These are phyloP conservation scores for Physocladia obscura DNA, from an alignment of 192 early-diverging fungal genomes.

Conservation along the genomic window DNA sequence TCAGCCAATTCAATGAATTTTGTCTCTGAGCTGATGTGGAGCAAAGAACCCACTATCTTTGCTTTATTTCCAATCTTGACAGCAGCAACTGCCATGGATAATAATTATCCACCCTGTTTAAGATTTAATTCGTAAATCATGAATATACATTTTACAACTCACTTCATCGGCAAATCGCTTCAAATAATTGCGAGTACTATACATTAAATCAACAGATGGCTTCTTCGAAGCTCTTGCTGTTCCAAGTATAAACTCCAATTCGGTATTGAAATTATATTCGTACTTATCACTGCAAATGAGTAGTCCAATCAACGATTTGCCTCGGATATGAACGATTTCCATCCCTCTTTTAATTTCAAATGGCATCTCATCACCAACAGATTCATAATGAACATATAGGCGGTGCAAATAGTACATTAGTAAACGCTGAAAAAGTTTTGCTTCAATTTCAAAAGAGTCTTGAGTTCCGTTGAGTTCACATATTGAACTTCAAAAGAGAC, in stretches of 20 bases:
- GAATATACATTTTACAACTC: neutral
- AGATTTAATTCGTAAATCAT: neutral
- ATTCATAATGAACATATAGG: neutral
- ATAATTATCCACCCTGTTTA: neutral
- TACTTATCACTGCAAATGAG: neutral
- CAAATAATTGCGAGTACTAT: neutral
- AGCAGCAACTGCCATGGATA: neutral
- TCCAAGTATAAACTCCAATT: slow-evolving; percentile 2
- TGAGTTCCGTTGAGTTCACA: neutral
- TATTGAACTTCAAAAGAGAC: neutral
- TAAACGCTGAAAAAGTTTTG: neutral
- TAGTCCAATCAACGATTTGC: neutral
- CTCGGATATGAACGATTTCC: neutral
- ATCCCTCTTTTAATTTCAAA: slow-evolving; percentile 9
- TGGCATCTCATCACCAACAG: neutral
- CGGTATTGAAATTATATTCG: neutral
- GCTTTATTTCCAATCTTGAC: neutral
- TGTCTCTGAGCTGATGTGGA: too few relatives aligned
- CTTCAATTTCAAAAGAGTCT: neutral
- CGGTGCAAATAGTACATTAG: neutral
- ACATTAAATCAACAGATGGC: neutral
- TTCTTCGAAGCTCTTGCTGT: neutral
- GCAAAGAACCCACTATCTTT: neutral
- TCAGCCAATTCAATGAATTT: too few relatives aligned
- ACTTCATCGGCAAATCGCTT: neutral